Conservation (phyloP, 2,329 filamentous ascomycete genomes). For the Aspergillus tamarii region DNA sequence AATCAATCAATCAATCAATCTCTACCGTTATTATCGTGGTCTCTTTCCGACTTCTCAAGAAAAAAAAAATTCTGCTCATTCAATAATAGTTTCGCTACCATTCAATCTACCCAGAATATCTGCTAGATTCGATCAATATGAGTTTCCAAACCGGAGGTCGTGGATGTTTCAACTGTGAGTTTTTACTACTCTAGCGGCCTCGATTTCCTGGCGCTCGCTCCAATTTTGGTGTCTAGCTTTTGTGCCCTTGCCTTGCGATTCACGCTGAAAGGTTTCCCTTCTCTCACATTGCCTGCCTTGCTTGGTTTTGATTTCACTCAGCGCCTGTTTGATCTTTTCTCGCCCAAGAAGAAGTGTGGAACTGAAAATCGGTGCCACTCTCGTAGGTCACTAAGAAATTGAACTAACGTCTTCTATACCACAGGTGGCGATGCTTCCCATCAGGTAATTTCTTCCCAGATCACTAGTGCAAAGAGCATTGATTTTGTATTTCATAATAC, state of each 20-base stretch:
- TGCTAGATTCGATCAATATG: slow-evolving; percentile 42
- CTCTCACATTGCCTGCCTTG: neutral
- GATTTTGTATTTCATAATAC: neutral
- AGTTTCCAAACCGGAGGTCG: slow-evolving; percentile 54
- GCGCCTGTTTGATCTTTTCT: neutral
- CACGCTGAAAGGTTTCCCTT: neutral
- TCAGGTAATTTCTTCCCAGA: slow-evolving; percentile 61
- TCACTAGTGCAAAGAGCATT: neutral
- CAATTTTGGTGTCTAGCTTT: slow-evolving; percentile 10
- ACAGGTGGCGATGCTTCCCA: slow-evolving; percentile 73
- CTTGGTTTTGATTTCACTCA: neutral
- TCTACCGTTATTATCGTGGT: slow-evolving; percentile 12
- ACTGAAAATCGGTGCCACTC: neutral
- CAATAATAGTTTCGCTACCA: neutral
- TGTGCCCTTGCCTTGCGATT: neutral
- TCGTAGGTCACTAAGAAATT: neutral
- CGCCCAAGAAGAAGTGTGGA: neutral
- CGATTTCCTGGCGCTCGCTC: neutral
- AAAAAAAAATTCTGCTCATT: neutral
- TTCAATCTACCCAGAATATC: slow-evolving; percentile 6
- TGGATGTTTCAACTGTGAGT: slow-evolving; percentile 64
- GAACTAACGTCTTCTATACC: slow-evolving; percentile 8
- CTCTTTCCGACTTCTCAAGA: neutral
- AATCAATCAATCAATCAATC: slow-evolving; percentile 15
- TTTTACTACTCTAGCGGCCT: slow-evolving; percentile 12